Evolutionary conservation across 352 stramenopile species (phyloP), one percentile per base, ranked within the genome.

Genomic region (Elongisporangium undulatum): DNA sequence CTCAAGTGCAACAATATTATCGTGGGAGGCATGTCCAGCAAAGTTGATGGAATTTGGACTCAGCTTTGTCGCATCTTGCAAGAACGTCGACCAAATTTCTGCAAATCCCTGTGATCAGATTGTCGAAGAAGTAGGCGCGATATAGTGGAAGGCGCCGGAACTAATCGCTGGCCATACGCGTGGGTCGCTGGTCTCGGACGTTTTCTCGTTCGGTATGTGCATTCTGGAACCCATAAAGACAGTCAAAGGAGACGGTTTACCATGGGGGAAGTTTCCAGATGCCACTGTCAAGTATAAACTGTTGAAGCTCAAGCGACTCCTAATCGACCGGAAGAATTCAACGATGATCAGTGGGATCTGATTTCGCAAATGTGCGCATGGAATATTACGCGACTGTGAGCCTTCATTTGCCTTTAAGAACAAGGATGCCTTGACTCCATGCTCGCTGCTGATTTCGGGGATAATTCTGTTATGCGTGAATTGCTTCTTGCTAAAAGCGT

Each of bases 1-100:
- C 69, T 94, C 22, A 95, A 94, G 64, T 72, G 75, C 16, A 79
- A 68, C 51, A 94, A 95, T 64, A 63, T 94, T 50, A 64, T 95
- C 12, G 58, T 94, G 7, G 79, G 77, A 19, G 54, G 69, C 38
- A 34, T 7, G 63, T 3, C 29, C 49, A 3, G 60, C 51, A 4
- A 71, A 74, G 51, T 17, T 74, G 23, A 51, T 54, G 2, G 67
- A 71, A 16, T 74, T 74, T 71, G 67, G 67, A 15, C 49, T 65
- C 24, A 69, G 59, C 41, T 29, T 64, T 9, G 59, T 64, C 53
- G 55, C 49, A 34, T 50, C 57, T 4, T 53, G 59, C n/a, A n/a
- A n/a, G 12, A 61, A n/a, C n/a, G n/a, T n/a, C n/a, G n/a, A n/a
- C n/a, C n/a, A n/a, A n/a, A n/a, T n/a, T n/a, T n/a, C 62, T 38